Evolutionary conservation across 2,329 filamentous ascomycete genomes (phyloP), one percentile per base, ranked within the genome.

Genomic region (Ilyonectria mors-panacis): DNA sequence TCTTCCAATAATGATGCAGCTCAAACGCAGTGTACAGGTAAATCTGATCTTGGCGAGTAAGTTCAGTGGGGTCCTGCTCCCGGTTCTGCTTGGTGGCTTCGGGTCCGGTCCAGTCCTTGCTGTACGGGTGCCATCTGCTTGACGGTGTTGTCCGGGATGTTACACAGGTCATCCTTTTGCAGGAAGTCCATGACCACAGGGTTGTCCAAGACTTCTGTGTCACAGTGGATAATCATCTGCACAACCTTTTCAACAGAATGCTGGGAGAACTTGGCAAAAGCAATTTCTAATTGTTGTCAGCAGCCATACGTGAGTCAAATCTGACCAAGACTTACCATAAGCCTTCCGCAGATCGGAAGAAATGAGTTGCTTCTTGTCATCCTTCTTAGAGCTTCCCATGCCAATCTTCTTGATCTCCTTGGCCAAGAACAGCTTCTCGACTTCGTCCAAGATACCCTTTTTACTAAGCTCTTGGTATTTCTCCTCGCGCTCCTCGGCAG

Each of bases 1-100:
- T 94, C 86, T 97, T 98, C 96, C 96, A 99, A 84, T 99, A 99
- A 79, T 98, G 95, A 73, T 97, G 94, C 71, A 98, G 85, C 80
- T 99, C 96, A 76, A 93, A 98, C 1, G 95, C 94, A 5, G 96
- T 98, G 78, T 92, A 93, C 28, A 99, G 86, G 79, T 95, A 99
- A 63, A 99, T 93, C 81, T 98, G 95, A 83, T 99, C 96, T 80
- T 98, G 94, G 69, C 95, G 88, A 3, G 95, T 98, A 59, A 99
- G 89, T 78, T 99, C 96, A 6, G 80, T 82, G 1, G 95, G 95
- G 81, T 98, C 95, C 77, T 92, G 89, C 79, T 99, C 96, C 61
- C 95, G 91, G 70, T 87, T 88, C 59, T 94, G 92, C 66, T 89
- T 92, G 67, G 89, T 87, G 26, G 94, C 94, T 77, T 95, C 92